Evolutionary conservation across 2,329 filamentous ascomycete species (phyloP).

Genomic region (Ceratocystis colombiana): DNA sequence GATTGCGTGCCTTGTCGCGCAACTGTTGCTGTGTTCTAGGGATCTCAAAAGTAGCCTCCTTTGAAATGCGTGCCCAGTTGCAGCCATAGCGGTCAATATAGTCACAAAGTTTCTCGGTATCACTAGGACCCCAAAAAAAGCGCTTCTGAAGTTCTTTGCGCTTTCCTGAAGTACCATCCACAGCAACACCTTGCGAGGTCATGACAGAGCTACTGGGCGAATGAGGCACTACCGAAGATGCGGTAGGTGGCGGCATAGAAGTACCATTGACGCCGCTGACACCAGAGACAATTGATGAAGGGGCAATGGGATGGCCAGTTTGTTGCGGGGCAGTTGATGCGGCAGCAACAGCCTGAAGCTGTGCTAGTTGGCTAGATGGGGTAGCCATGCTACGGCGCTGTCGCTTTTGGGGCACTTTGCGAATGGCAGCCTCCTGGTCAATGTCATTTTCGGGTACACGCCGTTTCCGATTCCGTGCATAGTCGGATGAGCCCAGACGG

Average conservation of each 20-base stretch:
- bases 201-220: conserved; percentile 7
- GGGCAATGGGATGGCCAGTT: background rate
- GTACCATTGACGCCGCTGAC: background rate
- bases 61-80: conserved; percentile 26
- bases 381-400: conserved; percentile 24
- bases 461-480: conserved; percentile 24
- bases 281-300: background rate
- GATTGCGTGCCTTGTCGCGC: conserved; percentile 48
- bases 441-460: conserved; percentile 18
- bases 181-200: conserved; percentile 2
- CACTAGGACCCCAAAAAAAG: conserved; percentile 28
- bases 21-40: conserved; percentile 46
- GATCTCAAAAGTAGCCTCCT: conserved; percentile 26
- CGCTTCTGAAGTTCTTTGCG: conserved; percentile 24
- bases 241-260: background rate
- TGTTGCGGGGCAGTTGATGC: background rate
- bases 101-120: conserved; percentile 22
- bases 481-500: conserved; percentile 20
- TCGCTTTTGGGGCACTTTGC: conserved; percentile 25
- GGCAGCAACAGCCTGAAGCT: conserved; percentile 18
- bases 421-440: conserved; percentile 6
- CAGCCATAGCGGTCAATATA: conserved; percentile 25
- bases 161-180: conserved; percentile 23
- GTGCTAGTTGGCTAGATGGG: conserved; percentile 22
- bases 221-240: conserved; percentile 11